These are phyloP conservation scores for Cytospora piceicola DNA, from an alignment of 2,329 filamentous ascomycete species.

Conservation along the genomic window DNA sequence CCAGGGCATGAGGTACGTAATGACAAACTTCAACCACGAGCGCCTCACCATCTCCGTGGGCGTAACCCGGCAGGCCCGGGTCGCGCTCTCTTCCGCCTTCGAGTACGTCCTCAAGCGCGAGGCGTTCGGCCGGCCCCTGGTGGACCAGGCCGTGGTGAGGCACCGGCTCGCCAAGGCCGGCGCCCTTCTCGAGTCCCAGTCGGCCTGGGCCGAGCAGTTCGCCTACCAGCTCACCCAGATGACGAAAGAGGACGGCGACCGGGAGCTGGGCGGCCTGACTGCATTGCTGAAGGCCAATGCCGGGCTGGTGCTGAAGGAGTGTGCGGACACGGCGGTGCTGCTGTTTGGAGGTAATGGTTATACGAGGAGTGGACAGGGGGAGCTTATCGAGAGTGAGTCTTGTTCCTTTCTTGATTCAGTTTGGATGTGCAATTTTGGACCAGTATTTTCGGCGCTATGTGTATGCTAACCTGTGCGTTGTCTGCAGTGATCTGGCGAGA, in stretches of 20 bases:
- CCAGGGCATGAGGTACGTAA: slow-evolving; percentile 73
- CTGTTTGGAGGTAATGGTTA: slow-evolving; percentile 77
- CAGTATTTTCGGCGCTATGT: no score
- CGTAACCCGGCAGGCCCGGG: slow-evolving; percentile 61
- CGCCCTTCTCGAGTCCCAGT: slow-evolving; percentile 69
- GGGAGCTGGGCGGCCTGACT: slow-evolving; percentile 71
- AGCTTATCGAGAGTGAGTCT: slow-evolving; percentile 68
- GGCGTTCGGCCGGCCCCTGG: slow-evolving; percentile 54
- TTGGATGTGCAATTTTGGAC: no score
- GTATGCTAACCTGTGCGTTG: neutral
- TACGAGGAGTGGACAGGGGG: slow-evolving; percentile 70
- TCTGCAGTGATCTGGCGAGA: slow-evolving; percentile 62
- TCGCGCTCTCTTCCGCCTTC: slow-evolving; percentile 43
- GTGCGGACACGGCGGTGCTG: slow-evolving; percentile 69
- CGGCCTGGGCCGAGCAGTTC: slow-evolving; percentile 74
- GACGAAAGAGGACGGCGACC: slow-evolving; percentile 60
- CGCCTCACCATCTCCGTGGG: slow-evolving; percentile 68
- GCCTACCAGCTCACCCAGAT: slow-evolving; percentile 71
- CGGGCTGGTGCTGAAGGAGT: slow-evolving; percentile 73
- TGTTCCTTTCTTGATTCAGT: neutral
- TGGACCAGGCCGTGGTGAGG: slow-evolving; percentile 75
- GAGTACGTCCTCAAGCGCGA: slow-evolving; percentile 45
- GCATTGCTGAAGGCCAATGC: slow-evolving; percentile 74
- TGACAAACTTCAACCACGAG: slow-evolving; percentile 83
- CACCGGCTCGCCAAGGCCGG: slow-evolving; percentile 74